These are phyloP conservation scores for Casuarina glauca DNA, from an alignment of 306 rosid genomes.

Conservation along the genomic window DNA sequence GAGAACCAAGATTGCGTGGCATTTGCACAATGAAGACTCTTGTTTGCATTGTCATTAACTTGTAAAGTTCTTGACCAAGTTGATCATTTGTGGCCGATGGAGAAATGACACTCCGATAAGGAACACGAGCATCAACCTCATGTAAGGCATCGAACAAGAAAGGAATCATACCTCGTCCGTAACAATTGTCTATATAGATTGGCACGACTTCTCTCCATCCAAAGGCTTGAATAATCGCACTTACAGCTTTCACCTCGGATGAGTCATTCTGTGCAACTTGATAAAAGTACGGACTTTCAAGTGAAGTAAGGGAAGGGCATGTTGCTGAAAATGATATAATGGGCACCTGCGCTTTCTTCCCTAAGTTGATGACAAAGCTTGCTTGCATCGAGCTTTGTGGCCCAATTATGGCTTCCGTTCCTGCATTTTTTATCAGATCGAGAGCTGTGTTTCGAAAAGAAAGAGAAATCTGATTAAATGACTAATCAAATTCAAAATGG, in stretches of 20 bases:
- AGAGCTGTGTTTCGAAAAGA: conserved; percentile 22
- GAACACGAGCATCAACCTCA: conserved; percentile 23
- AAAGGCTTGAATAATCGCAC: conserved; percentile 26
- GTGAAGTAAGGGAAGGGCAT: conserved; percentile 31
- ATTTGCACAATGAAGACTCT: conserved; percentile 41
- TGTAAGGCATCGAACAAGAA: conserved; percentile 33
- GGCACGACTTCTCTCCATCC: conserved; percentile 42
- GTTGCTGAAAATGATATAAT: conserved; percentile 42
- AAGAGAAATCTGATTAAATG: not conserved
- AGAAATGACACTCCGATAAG: conserved; percentile 27
- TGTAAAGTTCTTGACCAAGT: conserved; percentile 32
- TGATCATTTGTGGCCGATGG: conserved; percentile 13
- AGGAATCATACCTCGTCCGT: conserved; percentile 29
- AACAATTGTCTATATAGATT: conserved; percentile 21
- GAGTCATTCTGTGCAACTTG: conserved; percentile 24
- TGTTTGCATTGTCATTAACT: conserved; percentile 30
- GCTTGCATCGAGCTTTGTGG: conserved; percentile 36
- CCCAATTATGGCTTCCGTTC: conserved; percentile 49
- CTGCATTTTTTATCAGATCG: conserved; percentile 46
- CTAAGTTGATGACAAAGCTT: conserved; percentile 26
- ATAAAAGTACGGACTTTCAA: conserved; percentile 29
- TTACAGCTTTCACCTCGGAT: conserved; percentile 35
- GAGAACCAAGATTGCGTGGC: not conserved
- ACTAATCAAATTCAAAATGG: not conserved
- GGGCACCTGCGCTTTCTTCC: conserved; percentile 38